Evolutionary conservation across 2,329 filamentous ascomycete genomes (phyloP).

Genomic region (Scolecobasidium constrictum): DNA sequence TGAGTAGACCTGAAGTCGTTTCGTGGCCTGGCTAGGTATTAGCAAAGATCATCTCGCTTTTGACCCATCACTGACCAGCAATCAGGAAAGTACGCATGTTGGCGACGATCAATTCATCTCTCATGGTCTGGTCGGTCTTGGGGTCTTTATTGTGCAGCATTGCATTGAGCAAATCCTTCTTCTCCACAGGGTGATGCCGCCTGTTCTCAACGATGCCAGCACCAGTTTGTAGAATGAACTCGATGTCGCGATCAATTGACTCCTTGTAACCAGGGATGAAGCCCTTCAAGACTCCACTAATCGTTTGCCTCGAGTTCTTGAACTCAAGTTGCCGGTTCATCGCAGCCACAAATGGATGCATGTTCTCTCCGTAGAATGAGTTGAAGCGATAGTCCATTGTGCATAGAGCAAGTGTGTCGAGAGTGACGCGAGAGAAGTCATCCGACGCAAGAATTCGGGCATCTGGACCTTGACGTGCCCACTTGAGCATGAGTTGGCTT

Average conservation of each 20-base stretch:
- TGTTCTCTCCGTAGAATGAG: slow-evolving; percentile 24
- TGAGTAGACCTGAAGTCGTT: slow-evolving; percentile 18
- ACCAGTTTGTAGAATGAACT: slow-evolving; percentile 27
- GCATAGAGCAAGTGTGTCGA: slow-evolving; percentile 27
- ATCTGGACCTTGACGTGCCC: slow-evolving; percentile 43
- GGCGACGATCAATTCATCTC: slow-evolving; percentile 51
- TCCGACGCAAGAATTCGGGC: slow-evolving; percentile 24
- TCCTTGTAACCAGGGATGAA: slow-evolving; percentile 2
- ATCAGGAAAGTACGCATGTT: slow-evolving; percentile 61
- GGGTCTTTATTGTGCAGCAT: slow-evolving; percentile 50
- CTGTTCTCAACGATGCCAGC: slow-evolving; percentile 14
- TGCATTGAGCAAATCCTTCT: slow-evolving; percentile 39
- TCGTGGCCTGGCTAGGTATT: slow-evolving; percentile 27
- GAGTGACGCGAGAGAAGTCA: slow-evolving; percentile 26
- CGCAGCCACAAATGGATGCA: slow-evolving; percentile 27
- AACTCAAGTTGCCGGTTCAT: slow-evolving; percentile 21
- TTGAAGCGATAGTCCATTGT: slow-evolving; percentile 32
- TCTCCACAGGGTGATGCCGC: slow-evolving; percentile 23
- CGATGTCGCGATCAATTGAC: slow-evolving; percentile 35
- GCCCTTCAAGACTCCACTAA: slow-evolving; percentile 7
- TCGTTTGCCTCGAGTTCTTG: slow-evolving; percentile 12
- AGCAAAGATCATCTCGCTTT: slow-evolving; percentile 35
- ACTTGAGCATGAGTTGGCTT: slow-evolving; percentile 55
- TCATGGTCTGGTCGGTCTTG: slow-evolving; percentile 47
- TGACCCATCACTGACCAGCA: slow-evolving; percentile 35